Percentiles rank a stretch among this genome's conserved stretches.
Evolutionary conservation across 768 basidiomycete genomes (phyloP).

Genomic region (Bullera alba): DNA sequence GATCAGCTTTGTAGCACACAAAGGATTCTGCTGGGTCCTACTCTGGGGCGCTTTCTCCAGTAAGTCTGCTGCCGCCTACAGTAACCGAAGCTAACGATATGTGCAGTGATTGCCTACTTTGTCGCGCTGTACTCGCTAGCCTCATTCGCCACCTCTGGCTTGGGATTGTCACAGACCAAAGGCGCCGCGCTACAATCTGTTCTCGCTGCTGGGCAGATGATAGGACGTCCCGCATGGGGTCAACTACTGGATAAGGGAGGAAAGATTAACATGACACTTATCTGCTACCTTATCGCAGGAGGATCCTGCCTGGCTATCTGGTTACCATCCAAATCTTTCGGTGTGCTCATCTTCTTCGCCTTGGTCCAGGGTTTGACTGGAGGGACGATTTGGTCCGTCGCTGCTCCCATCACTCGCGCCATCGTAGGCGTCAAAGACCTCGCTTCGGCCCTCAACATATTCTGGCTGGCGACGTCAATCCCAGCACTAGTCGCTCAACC

Average conservation of each 20-base stretch:
- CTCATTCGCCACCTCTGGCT: constrained; percentile 40
- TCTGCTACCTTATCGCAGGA: constrained; percentile 41
- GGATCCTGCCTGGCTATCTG: constrained; percentile 41
- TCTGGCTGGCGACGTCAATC: constrained; percentile 31
- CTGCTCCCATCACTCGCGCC: constrained; percentile 56
- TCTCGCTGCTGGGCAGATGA: constrained; percentile 43
- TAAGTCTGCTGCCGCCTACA: constrained; percentile 5
- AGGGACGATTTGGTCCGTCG: constrained; percentile 65
- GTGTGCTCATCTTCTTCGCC: constrained; percentile 41
- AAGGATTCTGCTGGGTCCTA: constrained; percentile 40
- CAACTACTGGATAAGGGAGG: constrained; percentile 37
- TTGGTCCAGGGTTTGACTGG: constrained; percentile 50
- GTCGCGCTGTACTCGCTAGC: constrained; percentile 42
- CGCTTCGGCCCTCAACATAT: constrained; percentile 30
- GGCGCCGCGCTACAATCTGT: constrained; percentile 44
- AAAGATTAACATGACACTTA: constrained; percentile 38
- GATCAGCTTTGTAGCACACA: constrained; percentile 31
- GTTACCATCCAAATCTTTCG: constrained; percentile 41
- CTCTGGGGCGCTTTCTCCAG: constrained; percentile 39
- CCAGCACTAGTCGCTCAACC: constrained; percentile 33
- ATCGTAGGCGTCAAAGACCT: constrained; percentile 52
- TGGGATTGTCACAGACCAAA: constrained; percentile 39
- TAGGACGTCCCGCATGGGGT: constrained; percentile 42
- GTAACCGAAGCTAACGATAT: neutral
- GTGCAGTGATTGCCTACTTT: constrained; percentile 39